A percentile compares a stretch with the other conserved stretches of the same genome.
phyloP scores from a whole-genome alignment of 352 stramenopile genomes.

The Peronosclerospora sorghi region DNA sequence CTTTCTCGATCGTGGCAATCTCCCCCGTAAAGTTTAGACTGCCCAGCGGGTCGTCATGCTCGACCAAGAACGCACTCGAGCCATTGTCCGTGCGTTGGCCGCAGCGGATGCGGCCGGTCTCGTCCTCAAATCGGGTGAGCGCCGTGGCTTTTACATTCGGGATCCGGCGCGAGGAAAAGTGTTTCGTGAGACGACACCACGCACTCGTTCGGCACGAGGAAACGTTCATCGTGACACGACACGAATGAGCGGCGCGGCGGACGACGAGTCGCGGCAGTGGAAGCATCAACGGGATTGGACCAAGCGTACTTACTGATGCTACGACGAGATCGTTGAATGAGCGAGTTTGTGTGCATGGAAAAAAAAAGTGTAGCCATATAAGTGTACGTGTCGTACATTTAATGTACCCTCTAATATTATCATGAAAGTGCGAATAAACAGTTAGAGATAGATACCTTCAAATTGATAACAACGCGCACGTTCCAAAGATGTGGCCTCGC shows the following conservation, averaged over 20 bases:
- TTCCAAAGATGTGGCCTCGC: no score
- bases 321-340: no score
- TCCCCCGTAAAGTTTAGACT: constrained; percentile 50
- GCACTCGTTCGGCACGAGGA: no score
- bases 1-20: constrained; percentile 47
- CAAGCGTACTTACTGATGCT: no score
- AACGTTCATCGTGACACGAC: no score
- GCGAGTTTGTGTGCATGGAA: no score
- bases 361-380: no score
- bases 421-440: no score
- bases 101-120: constrained; percentile 39
- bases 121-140: constrained; percentile 62
- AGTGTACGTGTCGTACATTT: no score
- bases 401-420: no score
- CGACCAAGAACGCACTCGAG: constrained; percentile 36
- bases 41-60: constrained; percentile 57
- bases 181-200: constrained; percentile 7
- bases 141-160: constrained; percentile 26
- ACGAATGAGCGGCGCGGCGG: constrained; percentile 4
- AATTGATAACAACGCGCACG: no score
- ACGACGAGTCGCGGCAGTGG: constrained; percentile 10
- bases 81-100: constrained; percentile 37
- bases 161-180: constrained; percentile 4
- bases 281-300: constrained; percentile 8
- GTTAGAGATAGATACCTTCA: no score